These are phyloP conservation scores for Phialemoniopsis sp. DNA, from an alignment of 2,329 filamentous ascomycete species.

Conservation along the genomic window DNA sequence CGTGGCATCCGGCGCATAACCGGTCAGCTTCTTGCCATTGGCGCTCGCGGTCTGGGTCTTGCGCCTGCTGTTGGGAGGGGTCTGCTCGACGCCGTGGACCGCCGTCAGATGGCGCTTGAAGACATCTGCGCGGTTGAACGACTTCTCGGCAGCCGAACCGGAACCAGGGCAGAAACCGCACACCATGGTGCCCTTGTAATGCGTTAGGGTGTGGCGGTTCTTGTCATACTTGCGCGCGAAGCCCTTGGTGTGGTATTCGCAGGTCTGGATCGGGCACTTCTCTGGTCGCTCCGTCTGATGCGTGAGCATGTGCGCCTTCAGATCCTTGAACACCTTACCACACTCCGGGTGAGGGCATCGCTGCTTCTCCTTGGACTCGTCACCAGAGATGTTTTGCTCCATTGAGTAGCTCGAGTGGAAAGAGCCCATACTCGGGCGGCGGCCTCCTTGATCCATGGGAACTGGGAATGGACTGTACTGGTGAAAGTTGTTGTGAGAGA, in stretches of 20 bases:
- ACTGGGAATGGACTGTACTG: constrained; percentile 51
- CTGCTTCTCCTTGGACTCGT: constrained; percentile 63
- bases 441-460: constrained; percentile 40
- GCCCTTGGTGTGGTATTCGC: constrained; percentile 88
- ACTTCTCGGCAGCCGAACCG: constrained; percentile 86
- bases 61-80: constrained; percentile 85
- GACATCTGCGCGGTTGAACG: constrained; percentile 91
- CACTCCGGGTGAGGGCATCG: constrained; percentile 82
- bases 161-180: constrained; percentile 91
- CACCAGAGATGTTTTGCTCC: constrained; percentile 55
- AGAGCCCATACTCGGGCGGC: constrained; percentile 67
- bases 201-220: constrained; percentile 88
- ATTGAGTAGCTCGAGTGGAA: constrained; percentile 61
- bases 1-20: constrained; percentile 72
- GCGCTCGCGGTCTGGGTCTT: constrained; percentile 38
- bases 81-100: constrained; percentile 90
- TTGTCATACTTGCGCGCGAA: constrained; percentile 97
- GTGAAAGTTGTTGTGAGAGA: constrained; percentile 24
- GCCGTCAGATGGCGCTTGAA: constrained; percentile 93
- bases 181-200: constrained; percentile 97
- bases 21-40: constrained; percentile 58
- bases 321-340: constrained; percentile 81
- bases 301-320: constrained; percentile 92
- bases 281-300: constrained; percentile 88
- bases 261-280: constrained; percentile 89